A percentile compares a stretch with the other conserved stretches of the same genome.
Conservation (phyloP, 306 rosid species). For the Carpinus viminea region DNA sequence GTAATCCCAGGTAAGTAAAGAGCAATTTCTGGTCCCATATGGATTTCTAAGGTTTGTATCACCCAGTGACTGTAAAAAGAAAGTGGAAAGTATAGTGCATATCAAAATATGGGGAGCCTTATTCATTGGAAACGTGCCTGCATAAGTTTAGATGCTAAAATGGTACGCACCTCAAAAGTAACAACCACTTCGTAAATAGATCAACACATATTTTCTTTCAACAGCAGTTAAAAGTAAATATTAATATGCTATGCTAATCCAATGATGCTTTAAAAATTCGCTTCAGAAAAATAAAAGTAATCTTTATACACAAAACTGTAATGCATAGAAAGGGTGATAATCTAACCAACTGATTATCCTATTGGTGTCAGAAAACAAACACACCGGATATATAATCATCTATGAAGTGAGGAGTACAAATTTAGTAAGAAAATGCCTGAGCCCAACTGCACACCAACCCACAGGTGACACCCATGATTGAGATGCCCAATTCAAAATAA, state of each 20-base stretch:
- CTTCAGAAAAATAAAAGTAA: background rate
- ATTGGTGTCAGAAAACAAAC: background rate
- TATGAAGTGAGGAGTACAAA: background rate
- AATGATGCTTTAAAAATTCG: background rate
- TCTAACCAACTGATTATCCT: background rate
- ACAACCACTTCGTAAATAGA: background rate
- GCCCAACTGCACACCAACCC: background rate
- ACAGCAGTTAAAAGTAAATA: background rate
- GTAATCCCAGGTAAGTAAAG: background rate
- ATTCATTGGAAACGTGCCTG: background rate
- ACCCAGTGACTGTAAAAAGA: background rate
- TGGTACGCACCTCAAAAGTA: background rate
- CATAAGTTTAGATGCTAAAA: background rate
- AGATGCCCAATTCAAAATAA: conserved; percentile 4
- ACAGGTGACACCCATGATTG: background rate
- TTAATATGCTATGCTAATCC: background rate
- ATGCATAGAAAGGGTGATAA: background rate
- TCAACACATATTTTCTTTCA: background rate
- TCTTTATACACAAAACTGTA: background rate
- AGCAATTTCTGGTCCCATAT: background rate
- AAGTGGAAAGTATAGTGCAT: background rate
- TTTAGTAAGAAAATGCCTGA: background rate
- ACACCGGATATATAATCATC: background rate
- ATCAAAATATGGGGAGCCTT: background rate
- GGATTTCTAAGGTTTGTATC: background rate